These are phyloP conservation scores for Psilocybe azurescens DNA, from an alignment of 768 basidiomycete species.

Conservation along the genomic window DNA sequence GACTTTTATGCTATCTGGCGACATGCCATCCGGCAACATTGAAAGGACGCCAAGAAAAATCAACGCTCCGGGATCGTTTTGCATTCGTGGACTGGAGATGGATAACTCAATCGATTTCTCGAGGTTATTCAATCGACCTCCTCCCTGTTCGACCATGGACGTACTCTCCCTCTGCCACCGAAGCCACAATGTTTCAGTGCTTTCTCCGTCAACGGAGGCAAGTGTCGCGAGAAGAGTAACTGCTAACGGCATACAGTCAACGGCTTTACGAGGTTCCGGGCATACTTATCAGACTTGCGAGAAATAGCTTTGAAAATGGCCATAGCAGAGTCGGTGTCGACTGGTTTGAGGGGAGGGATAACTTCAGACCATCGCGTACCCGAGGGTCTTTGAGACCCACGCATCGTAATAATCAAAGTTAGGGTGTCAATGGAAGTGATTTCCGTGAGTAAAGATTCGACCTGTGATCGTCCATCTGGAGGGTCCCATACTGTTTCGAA, in stretches of 20 bases:
- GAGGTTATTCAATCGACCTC: slow-evolving; percentile 32
- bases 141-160: slow-evolving; percentile 30
- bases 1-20: slow-evolving; percentile 15
- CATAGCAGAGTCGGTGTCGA: slow-evolving; percentile 28
- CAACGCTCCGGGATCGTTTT: slow-evolving; percentile 27
- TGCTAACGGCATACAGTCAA: slow-evolving; percentile 38
- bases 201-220: slow-evolving; percentile 34
- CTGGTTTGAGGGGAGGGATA: slow-evolving; percentile 30
- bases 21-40: slow-evolving; percentile 35
- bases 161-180: slow-evolving; percentile 34
- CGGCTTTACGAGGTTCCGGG: slow-evolving; percentile 28
- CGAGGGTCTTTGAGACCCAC: slow-evolving; percentile 33
- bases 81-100: slow-evolving; percentile 31
- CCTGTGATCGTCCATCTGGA: slow-evolving; percentile 21
- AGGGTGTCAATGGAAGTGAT: slow-evolving; percentile 24
- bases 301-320: slow-evolving; percentile 31
- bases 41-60: slow-evolving; percentile 31
- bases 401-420: slow-evolving; percentile 33
- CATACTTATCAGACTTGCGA: slow-evolving; percentile 25
- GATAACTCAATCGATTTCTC: slow-evolving; percentile 38
- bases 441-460: slow-evolving; percentile 29
- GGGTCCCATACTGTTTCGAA: slow-evolving; percentile 39
- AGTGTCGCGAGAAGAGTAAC: slow-evolving; percentile 36
- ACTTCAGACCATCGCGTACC: slow-evolving; percentile 28
- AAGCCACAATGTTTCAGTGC: slow-evolving; percentile 30